Conservation (phyloP, 306 rosid species). For the Cotoneaster glaucophyllus region DNA sequence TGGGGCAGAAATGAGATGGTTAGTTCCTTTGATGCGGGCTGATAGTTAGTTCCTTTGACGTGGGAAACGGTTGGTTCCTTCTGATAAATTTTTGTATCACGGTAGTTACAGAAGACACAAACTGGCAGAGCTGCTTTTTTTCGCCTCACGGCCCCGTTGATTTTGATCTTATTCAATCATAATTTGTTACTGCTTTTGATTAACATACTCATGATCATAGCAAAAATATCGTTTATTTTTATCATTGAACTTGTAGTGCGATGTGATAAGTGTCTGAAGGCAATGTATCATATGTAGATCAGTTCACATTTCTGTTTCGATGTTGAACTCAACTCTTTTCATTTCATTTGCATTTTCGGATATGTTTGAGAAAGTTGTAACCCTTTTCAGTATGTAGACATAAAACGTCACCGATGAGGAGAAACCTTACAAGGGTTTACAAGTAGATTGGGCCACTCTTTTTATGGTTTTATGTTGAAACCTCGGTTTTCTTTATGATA, state of each 20-base stretch:
- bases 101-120: not conserved
- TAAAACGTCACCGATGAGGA: too few species aligned
- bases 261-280: constrained; percentile 5
- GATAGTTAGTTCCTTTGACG: not conserved
- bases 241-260: not conserved
- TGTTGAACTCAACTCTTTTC: not conserved
- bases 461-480: too few species aligned
- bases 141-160: not conserved
- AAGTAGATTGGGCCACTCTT: too few species aligned
- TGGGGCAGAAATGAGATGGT: constrained; percentile 83
- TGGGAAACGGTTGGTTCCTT: too few species aligned
- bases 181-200: not conserved
- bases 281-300: constrained; percentile 10
- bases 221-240: not conserved
- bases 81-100: not conserved
- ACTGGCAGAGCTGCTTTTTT: not conserved
- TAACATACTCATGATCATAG: not conserved
- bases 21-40: constrained; percentile 62
- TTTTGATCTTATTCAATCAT: constrained; percentile 7
- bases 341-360: not conserved
- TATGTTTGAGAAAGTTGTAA: not conserved
- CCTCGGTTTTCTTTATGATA: too few species aligned
- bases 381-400: not conserved
- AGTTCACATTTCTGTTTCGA: not conserved
- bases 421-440: too few species aligned